Evolutionary conservation across 148 eudicot species (phyloP).

Genomic region (Euryodendron excelsum): DNA sequence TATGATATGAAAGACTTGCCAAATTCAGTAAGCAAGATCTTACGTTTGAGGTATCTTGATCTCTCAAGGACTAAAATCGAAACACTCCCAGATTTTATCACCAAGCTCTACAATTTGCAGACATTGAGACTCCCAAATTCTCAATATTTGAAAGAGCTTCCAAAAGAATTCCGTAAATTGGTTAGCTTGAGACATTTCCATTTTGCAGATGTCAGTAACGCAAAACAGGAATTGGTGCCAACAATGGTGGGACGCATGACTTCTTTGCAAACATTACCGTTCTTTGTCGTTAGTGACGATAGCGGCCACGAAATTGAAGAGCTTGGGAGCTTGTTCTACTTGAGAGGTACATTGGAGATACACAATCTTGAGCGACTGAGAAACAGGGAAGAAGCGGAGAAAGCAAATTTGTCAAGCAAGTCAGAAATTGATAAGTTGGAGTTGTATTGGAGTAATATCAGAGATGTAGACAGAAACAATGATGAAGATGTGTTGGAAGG

Average conservation of each 20-base stretch:
- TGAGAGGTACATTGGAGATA: background rate
- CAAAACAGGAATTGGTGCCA: background rate
- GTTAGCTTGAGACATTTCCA: slow-evolving; percentile 20
- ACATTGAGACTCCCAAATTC: background rate
- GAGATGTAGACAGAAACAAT: too few species aligned
- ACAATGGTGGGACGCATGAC: background rate
- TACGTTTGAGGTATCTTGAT: slow-evolving; percentile 19
- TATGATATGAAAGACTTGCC: background rate
- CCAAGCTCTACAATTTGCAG: slow-evolving; percentile 19
- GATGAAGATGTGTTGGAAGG: background rate
- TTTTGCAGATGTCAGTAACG: background rate
- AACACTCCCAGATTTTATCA: slow-evolving; percentile 13
- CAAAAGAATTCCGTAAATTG: background rate
- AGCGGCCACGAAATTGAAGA: background rate
- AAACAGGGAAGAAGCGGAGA: background rate
- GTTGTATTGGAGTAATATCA: background rate
- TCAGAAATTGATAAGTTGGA: background rate
- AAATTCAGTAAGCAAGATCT: background rate
- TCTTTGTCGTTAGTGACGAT: background rate
- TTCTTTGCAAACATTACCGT: background rate
- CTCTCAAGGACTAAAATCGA: background rate
- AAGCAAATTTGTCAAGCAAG: background rate
- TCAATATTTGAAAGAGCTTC: background rate
- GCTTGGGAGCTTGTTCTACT: background rate
- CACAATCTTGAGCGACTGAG: background rate